These are phyloP conservation scores for Hyaloscypha variabilis DNA, from an alignment of 495 filamentous ascomycete species.

Conservation along the genomic window DNA sequence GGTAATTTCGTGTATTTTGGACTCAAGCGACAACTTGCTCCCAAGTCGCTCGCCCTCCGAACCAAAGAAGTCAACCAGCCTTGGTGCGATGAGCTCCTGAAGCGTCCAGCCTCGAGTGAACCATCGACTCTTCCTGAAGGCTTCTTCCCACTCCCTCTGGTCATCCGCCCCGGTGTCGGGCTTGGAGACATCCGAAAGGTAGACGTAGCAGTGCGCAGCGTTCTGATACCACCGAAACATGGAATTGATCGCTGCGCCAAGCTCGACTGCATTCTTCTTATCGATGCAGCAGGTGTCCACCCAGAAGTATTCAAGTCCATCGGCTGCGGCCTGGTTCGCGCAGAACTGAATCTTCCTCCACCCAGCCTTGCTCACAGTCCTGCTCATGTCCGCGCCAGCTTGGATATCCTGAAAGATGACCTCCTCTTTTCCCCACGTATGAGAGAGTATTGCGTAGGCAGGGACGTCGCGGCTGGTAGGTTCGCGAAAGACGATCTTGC, in stretches of 20 bases:
- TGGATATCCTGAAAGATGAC: constrained; percentile 33
- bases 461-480: constrained; percentile 27
- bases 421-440: constrained; percentile 24
- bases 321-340: constrained; percentile 29
- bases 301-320: no score
- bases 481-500: constrained; percentile 32
- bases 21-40: constrained; percentile 25
- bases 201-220: constrained; percentile 36
- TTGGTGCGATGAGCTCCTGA: constrained; percentile 20
- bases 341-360: constrained; percentile 35
- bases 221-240: constrained; percentile 43
- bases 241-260: constrained; percentile 42
- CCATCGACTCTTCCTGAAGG: constrained; percentile 17
- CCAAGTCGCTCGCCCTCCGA: constrained; percentile 26
- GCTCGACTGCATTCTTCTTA: constrained; percentile 37
- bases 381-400: constrained; percentile 12
- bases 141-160: constrained; percentile 12
- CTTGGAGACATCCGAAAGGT: constrained; percentile 18
- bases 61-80: constrained; percentile 30
- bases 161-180: constrained; percentile 9
- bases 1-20: constrained; percentile 26
- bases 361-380: constrained; percentile 31
- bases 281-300: constrained; percentile 26
- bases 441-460: constrained; percentile 34
- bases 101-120: no score